These are phyloP conservation scores for Cryptococcus maquisensis DNA, from an alignment of 1,284 basidiomycete species.

Conservation along the genomic window DNA sequence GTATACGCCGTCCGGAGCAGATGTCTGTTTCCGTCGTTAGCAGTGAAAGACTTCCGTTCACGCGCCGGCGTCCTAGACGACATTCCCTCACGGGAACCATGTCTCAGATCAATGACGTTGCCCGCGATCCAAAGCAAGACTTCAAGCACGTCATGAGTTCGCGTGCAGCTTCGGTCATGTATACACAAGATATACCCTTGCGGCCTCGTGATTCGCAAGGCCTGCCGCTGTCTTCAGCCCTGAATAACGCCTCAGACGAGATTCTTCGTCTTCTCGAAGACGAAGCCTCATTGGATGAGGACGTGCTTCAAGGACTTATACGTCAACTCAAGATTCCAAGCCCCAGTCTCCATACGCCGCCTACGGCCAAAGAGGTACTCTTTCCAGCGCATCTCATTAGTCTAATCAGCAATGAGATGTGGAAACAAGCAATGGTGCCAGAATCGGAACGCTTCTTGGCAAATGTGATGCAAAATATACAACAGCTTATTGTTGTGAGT, in stretches of 20 bases:
- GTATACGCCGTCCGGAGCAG: constrained; percentile 37
- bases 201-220: constrained; percentile 62
- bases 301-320: constrained; percentile 86
- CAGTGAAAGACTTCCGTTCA: not conserved
- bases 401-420: constrained; percentile 98
- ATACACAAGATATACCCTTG: constrained; percentile 65
- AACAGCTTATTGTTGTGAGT: constrained; percentile 94
- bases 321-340: constrained; percentile 89
- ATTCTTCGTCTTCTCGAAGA: constrained; percentile 93
- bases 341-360: constrained; percentile 84
- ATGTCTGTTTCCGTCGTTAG: constrained; percentile 32
- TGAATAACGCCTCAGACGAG: constrained; percentile 82
- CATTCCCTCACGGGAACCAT: constrained; percentile 27
- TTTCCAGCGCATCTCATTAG: constrained; percentile 99
- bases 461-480: constrained; percentile 98
- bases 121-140: constrained; percentile 55
- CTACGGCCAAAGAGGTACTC: constrained; percentile 92
- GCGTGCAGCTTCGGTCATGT: constrained; percentile 86
- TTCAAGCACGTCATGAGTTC: constrained; percentile 62
- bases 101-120: not conserved
- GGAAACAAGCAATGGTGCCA: constrained; percentile 96
- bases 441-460: constrained; percentile 98
- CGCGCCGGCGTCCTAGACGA: constrained; percentile 34
- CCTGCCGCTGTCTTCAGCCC: constrained; percentile 60
- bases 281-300: constrained; percentile 85